These are phyloP conservation scores for Zasmidium cellare DNA, from an alignment of 2,329 filamentous ascomycete species.

Conservation along the genomic window DNA sequence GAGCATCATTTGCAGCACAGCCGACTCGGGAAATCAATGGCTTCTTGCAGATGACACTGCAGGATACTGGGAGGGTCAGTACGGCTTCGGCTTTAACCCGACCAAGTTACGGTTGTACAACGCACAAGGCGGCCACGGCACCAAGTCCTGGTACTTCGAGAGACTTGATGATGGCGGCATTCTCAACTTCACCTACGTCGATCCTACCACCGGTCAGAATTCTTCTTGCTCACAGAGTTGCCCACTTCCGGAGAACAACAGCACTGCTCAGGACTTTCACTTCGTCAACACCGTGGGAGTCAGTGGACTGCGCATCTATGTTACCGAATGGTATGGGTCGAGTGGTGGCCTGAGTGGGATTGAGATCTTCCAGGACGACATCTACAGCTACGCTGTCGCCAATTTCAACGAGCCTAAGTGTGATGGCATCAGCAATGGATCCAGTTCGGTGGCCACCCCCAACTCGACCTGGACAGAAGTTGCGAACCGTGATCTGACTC, in stretches of 20 bases:
- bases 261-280: slow-evolving; percentile 80
- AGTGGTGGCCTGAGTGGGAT: slow-evolving; percentile 86
- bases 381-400: slow-evolving; percentile 72
- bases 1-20: slow-evolving; percentile 79
- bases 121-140: slow-evolving; percentile 79
- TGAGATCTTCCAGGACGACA: slow-evolving; percentile 76
- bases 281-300: slow-evolving; percentile 89
- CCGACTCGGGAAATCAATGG: slow-evolving; percentile 75
- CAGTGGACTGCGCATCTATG: slow-evolving; percentile 80
- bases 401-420: slow-evolving; percentile 88
- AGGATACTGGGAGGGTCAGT: slow-evolving; percentile 81
- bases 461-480: slow-evolving; percentile 65
- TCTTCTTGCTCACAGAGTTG: slow-evolving; percentile 77
- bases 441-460: slow-evolving; percentile 63
- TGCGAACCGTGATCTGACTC: slow-evolving; percentile 64
- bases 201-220: slow-evolving; percentile 64
- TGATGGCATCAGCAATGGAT: slow-evolving; percentile 61
- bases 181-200: slow-evolving; percentile 91
- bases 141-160: slow-evolving; percentile 83
- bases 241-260: slow-evolving; percentile 71
- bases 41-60: slow-evolving; percentile 71
- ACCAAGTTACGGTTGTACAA: slow-evolving; percentile 88
- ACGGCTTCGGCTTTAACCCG: slow-evolving; percentile 81
- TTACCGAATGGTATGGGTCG: slow-evolving; percentile 81
- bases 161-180: slow-evolving; percentile 86